Evolutionary conservation across 129 eudicot genomes (phyloP), one percentile per base, ranked within the genome.

Genomic region (Kitagawia praeruptora): DNA sequence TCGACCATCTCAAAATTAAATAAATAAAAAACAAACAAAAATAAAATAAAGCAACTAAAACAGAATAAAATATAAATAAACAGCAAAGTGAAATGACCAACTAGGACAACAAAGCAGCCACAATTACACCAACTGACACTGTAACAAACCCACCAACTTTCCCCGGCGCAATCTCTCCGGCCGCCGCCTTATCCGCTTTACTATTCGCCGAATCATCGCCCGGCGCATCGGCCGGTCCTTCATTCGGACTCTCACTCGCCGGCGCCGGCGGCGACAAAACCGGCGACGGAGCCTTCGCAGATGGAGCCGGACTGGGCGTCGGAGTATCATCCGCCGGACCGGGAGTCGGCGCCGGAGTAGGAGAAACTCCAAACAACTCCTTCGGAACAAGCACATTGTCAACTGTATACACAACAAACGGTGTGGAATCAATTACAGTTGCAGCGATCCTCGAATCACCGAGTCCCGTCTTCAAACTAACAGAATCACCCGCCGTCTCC

Each of bases 391-490:
- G 98, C 46, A 94, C 44, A 77, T 78, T 88, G 37, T 91, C 97
- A 38, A 94, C 98, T n/a, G 93, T 89, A 81, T 80, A 92, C 25
- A 94, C 83, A 75, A 87, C 87, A n/a, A 90, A 78, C 15, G 98
- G 98, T 0, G 98, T 88, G 6, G 96, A 47, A 69, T 94, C 98
- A 21, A 92, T 67, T 18, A 92, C 89, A 2, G 93, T 90, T 28
- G 86, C 70, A 5, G 98, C 97, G 2, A 94, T 46, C 23, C 98
- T 80, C 5, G 97, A 89, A 4, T 91, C 58, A 34, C 81, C 97
- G n/a, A 90, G 89, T 0, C 97, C 97, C 39, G 96, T 84, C 77
- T 83, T 83, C 0, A 94, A 88, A 1, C 87, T 89, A 5, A 94
- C 93, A 6, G 85, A 77, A 70, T 94, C 98, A 6, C 98, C 98